Evolutionary conservation across 176 grass and related monocot species (phyloP).

Genomic region (Musa acuminata): DNA sequence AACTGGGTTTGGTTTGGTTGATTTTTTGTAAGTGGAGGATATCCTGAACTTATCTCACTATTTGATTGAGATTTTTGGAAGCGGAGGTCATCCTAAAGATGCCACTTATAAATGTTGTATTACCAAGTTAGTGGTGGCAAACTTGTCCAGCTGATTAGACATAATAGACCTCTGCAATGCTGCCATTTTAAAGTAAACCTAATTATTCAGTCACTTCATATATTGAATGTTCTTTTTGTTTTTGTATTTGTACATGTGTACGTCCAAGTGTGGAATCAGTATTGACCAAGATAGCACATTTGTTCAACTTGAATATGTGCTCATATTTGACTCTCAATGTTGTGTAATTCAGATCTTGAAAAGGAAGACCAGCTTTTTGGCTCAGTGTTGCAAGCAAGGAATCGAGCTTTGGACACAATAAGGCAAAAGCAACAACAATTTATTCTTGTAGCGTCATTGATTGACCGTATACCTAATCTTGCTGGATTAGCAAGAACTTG

Average conservation of each 20-base stretch:
- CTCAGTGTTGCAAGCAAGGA: conserved; percentile 56
- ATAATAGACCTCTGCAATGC: no score
- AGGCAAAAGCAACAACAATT: conserved; percentile 59
- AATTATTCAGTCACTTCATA: no score
- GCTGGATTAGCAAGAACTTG: conserved; percentile 83
- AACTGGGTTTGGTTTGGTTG: no score
- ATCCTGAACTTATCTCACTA: no score
- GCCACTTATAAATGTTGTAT: no score
- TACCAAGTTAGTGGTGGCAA: no score
- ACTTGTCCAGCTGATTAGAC: no score
- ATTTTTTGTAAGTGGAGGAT: no score
- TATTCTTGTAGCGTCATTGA: conserved; percentile 65
- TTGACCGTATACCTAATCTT: conserved; percentile 88
- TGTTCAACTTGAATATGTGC: not conserved
- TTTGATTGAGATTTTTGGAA: no score
- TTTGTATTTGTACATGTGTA: not conserved
- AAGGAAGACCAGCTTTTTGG: conserved; percentile 61
- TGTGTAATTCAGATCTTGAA: conserved; percentile 46
- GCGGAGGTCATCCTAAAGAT: no score
- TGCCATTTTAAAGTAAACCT: no score
- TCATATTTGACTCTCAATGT: not conserved
- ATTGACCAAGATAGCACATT: not conserved
- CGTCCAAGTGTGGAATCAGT: not conserved
- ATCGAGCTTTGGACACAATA: conserved; percentile 56
- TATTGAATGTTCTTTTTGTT: not conserved